phyloP scores from a whole-genome alignment of 2,329 filamentous ascomycete species.

The Sclerotinia nivalis region DNA sequence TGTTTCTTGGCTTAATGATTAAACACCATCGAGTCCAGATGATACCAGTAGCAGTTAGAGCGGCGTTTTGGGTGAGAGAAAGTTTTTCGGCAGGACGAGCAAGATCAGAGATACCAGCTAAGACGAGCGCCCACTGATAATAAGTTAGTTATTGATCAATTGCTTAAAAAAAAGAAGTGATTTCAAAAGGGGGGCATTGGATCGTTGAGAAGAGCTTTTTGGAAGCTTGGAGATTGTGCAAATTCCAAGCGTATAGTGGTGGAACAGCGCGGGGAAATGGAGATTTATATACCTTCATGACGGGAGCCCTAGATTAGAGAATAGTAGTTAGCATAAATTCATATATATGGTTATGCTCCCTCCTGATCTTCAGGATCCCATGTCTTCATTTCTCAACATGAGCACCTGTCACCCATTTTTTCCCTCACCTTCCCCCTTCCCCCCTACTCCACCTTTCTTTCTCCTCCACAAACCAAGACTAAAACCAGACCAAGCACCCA shows the following conservation, averaged over 20 bases:
- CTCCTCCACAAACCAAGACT: neutral
- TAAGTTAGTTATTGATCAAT: constrained; percentile 1
- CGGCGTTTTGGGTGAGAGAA: constrained; percentile 87
- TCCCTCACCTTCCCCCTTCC: neutral
- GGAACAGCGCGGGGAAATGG: no score
- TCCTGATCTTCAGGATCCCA: neutral
- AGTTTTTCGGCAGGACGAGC: constrained; percentile 88
- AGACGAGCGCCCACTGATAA: constrained; percentile 76
- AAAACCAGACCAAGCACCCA: neutral
- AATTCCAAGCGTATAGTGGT: neutral
- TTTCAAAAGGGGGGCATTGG: neutral
- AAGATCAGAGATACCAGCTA: constrained; percentile 91
- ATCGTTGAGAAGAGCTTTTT: neutral
- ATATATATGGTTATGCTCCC: neutral
- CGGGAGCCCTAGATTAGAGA: constrained; percentile 67
- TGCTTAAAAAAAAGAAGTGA: neutral
- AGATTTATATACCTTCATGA: constrained; percentile 73
- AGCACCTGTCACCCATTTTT: no score
- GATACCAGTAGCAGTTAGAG: constrained; percentile 83
- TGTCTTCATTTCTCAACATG: neutral
- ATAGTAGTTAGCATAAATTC: neutral
- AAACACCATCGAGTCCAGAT: constrained; percentile 99
- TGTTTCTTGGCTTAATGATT: constrained; percentile 91
- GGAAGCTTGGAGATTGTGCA: neutral
- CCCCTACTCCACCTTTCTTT: no score